Evolutionary conservation across 1,284 basidiomycete genomes (phyloP), one percentile per base, ranked within the genome.

Genomic region (Leccinum fallax): DNA sequence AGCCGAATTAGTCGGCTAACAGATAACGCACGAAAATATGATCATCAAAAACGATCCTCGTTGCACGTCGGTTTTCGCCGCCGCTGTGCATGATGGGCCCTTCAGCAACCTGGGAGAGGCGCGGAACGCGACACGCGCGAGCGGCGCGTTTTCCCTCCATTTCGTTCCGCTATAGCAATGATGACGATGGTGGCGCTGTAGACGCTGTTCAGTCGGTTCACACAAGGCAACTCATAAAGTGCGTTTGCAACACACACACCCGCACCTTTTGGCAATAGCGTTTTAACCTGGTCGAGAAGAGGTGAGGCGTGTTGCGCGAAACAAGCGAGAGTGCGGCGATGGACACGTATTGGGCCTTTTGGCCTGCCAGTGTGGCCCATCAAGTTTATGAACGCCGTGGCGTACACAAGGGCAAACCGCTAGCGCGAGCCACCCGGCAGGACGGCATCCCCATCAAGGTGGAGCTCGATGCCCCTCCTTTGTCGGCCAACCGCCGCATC

Each of bases 331-430:
- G 36, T 55, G 55, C n/a, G 38, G 54, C 38, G 40, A 43, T 43
- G n/a, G 40, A 10, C 40, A 13, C 40, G 40, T 43, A 52, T 54
- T 57, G 57, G 55, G 58, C 24, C 52, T 52, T 57, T 58, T 53
- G 59, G 59, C 62, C 66, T 69, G 60, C 32, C 32, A 6, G 36
- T 36, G 36, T 63, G 59, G 55, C 65, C 43, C 43, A 60, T 60
- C 61, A 40, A 34, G 52, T 57, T 59, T 46, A 69, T 67, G 66
- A 74, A 73, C 53, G 60, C 69, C 63, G 60, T 46, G n/a, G 34
- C 59, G 57, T 61, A 51, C 55, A 62, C 66, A 68, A 63, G 67
- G 68, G 59, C 48, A 52, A 49, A 11, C 49, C 49, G 51, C 59
- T 58, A 62, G 62, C 54, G 57, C 55, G 57, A 46, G 58, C 56